Evolutionary conservation across 805 yeast species (phyloP).

Genomic region (Geotrichum ghanense): DNA sequence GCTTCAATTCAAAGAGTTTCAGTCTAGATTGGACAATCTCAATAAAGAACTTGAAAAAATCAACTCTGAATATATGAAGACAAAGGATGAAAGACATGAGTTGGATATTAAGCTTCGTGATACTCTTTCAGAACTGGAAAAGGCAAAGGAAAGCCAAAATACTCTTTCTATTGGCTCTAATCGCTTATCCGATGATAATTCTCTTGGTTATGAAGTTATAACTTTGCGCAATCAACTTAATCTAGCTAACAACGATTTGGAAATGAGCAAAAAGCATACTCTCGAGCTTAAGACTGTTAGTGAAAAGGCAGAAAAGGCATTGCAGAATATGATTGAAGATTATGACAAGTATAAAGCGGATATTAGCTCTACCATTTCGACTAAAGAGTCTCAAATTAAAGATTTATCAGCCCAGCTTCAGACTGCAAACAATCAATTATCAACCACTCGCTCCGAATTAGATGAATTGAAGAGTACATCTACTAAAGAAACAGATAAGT

Average conservation of each 20-base stretch:
- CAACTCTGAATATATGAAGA: conserved; percentile 32
- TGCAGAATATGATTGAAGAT: conserved; percentile 40
- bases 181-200: conserved; percentile 3
- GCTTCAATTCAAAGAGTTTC: conserved; percentile 41
- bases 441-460: conserved; percentile 6
- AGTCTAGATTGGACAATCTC: conserved; percentile 50
- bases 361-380: conserved; percentile 10
- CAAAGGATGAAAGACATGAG: conserved; percentile 30
- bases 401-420: conserved; percentile 10
- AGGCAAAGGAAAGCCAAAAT: conserved; percentile 19
- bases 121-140: conserved; percentile 23
- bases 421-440: conserved; percentile 17
- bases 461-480: conserved; percentile 9
- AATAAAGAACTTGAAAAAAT: conserved; percentile 33
- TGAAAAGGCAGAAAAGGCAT: conserved; percentile 53
- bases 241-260: conserved; percentile 42
- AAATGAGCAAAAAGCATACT: conserved; percentile 43
- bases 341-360: conserved; percentile 36
- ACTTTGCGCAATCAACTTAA: conserved; percentile 31
- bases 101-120: conserved; percentile 30
- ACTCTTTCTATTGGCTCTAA: conserved; percentile 5
- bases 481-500: conserved; percentile 4
- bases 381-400: conserved; percentile 8
- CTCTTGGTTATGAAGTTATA: conserved; percentile 23
- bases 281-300: conserved; percentile 56